phyloP scores from a whole-genome alignment of 2,329 filamentous ascomycete species.

The Zymoseptoria brevis region DNA sequence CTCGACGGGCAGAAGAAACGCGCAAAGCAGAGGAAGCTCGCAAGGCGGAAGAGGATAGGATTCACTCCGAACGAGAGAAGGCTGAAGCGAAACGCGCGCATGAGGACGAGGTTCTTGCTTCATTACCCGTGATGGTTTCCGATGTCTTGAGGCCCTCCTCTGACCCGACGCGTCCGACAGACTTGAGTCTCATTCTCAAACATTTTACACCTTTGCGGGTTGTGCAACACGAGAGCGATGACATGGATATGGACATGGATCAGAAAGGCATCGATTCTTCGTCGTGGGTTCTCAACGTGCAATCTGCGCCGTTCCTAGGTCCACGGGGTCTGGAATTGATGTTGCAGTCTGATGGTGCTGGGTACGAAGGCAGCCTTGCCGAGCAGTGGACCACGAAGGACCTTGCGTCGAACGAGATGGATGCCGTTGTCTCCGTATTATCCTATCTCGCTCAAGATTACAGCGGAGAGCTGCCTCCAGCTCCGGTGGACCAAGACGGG shows the following conservation, averaged over 20 bases:
- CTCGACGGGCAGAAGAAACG: slow-evolving; percentile 19
- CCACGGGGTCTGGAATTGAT: slow-evolving; percentile 24
- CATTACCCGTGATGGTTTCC: slow-evolving; percentile 19
- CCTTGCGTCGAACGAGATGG: slow-evolving; percentile 6
- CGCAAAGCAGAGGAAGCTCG: slow-evolving; percentile 11
- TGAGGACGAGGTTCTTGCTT: slow-evolving; percentile 15
- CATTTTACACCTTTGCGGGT: slow-evolving; percentile 23
- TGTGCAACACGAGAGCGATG: slow-evolving; percentile 11
- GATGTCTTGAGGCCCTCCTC: slow-evolving; percentile 16
- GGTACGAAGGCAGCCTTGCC: slow-evolving; percentile 16
- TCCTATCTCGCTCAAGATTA: neutral
- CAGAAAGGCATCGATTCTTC: slow-evolving; percentile 8
- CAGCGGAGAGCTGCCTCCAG: slow-evolving; percentile 3
- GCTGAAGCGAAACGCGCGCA: slow-evolving; percentile 16
- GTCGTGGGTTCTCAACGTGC: slow-evolving; percentile 24
- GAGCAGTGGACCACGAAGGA: slow-evolving; percentile 18
- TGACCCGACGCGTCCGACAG: slow-evolving; percentile 7
- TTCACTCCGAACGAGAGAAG: slow-evolving; percentile 13
- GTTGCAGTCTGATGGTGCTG: slow-evolving; percentile 15
- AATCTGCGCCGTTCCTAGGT: slow-evolving; percentile 26
- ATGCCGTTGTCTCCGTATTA: slow-evolving; percentile 9
- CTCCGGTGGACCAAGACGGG: slow-evolving; percentile 4
- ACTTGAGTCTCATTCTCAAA: slow-evolving; percentile 10
- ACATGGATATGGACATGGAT: neutral
- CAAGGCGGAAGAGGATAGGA: slow-evolving; percentile 10